Conservation (phyloP, 768 basidiomycete species). For the Pulveroboletus sp. region DNA sequence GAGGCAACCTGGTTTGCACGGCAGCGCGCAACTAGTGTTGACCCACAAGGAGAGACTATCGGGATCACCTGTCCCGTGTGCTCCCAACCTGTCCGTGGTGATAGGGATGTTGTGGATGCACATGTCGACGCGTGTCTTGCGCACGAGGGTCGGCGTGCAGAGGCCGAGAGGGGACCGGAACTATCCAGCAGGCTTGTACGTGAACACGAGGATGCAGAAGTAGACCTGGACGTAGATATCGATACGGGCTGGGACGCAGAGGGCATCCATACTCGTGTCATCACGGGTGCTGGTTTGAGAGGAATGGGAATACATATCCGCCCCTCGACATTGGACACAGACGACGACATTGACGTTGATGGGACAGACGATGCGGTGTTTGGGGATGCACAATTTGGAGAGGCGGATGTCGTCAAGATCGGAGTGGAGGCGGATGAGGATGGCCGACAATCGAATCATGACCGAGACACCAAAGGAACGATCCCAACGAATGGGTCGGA, state of each 20-base stretch:
- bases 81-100: slow-evolving; percentile 52
- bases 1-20: slow-evolving; percentile 39
- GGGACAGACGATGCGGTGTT: slow-evolving; percentile 69
- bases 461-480: slow-evolving; percentile 36
- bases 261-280: slow-evolving; percentile 37
- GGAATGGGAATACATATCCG: slow-evolving; percentile 75
- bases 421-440: slow-evolving; percentile 28
- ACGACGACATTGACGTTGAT: slow-evolving; percentile 79
- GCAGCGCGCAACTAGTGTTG: slow-evolving; percentile 28
- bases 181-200: slow-evolving; percentile 28
- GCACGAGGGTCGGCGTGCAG: slow-evolving; percentile 44
- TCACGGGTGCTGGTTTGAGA: slow-evolving; percentile 34
- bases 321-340: slow-evolving; percentile 57
- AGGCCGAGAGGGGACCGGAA: slow-evolving; percentile 30
- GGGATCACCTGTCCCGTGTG: slow-evolving; percentile 73
- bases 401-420: slow-evolving; percentile 57
- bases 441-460: slow-evolving; percentile 16
- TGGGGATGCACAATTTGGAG: slow-evolving; percentile 74
- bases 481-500: not conserved
- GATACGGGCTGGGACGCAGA: slow-evolving; percentile 40
- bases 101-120: slow-evolving; percentile 70
- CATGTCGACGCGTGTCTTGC: slow-evolving; percentile 82
- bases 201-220: slow-evolving; percentile 31
- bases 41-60: slow-evolving; percentile 35
- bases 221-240: slow-evolving; percentile 31